Percentiles rank a stretch among this genome's conserved stretches.
phyloP scores from a whole-genome alignment of 139 green algal genomes.

The Coelastrella sp. region DNA sequence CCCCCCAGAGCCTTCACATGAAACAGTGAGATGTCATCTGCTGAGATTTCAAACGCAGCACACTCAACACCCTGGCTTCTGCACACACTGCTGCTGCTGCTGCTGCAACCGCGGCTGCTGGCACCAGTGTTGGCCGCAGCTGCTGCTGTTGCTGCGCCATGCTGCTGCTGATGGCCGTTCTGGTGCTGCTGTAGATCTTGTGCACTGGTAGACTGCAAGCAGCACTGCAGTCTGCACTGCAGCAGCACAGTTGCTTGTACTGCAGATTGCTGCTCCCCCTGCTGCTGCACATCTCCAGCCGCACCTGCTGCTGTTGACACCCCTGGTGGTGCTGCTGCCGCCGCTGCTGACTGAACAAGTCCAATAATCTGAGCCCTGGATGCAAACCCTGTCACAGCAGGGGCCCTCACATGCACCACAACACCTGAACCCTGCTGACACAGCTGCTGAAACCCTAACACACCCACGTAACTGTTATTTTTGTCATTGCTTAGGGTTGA shows the following conservation, averaged over 20 bases:
- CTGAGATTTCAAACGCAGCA: conserved; percentile 7
- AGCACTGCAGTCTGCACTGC: conserved; percentile 37
- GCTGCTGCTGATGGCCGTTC: conserved; percentile 1
- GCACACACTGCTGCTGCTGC: conserved; percentile 14
- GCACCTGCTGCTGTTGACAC: conserved; percentile 22
- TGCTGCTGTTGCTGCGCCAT: conserved; percentile 19
- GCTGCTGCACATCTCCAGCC: neutral
- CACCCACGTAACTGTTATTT: neutral
- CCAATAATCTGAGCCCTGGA: conserved; percentile 3
- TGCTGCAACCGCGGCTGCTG: neutral
- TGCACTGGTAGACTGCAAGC: neutral
- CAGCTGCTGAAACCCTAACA: conserved; percentile 32
- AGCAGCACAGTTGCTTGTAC: conserved; percentile 35
- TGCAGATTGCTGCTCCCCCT: neutral
- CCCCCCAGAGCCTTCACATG: conserved; percentile 20
- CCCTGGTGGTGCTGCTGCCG: neutral
- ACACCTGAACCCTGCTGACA: conserved; percentile 29
- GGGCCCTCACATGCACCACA: conserved; percentile 12
- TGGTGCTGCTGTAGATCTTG: neutral
- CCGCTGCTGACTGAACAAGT: neutral
- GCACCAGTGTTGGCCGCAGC: neutral
- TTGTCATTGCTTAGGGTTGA: neutral
- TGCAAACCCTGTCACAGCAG: neutral
- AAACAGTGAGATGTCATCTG: conserved; percentile 25
- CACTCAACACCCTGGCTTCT: neutral